Evolutionary conservation across 2,329 filamentous ascomycete species (phyloP), one percentile per base, ranked within the genome.

Genomic region (Alternaria ventricosa): DNA sequence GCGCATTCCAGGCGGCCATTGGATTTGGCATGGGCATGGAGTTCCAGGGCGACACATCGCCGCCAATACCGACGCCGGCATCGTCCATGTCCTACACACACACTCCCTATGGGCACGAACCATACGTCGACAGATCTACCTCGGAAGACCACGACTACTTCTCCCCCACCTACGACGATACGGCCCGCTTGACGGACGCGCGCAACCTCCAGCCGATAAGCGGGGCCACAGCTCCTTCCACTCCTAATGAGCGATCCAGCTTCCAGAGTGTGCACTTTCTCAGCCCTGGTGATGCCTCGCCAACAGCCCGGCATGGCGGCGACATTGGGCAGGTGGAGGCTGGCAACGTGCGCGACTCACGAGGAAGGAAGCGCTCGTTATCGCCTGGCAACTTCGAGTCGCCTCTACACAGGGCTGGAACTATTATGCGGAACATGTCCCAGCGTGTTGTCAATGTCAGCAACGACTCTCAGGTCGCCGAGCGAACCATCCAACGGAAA

Each of bases 371-470:
- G 60, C 77, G 82, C 49, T 85, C 84, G 8, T 75, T 84, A 18
- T 85, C 84, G 47, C 81, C 84, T 12, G 78, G 79, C 41, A 75
- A 78, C 18, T 75, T 79, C 15, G 81, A 81, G 41, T 85, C 84
- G 43, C 82, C 84, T 22, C 76, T 87, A 50, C 78, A 80, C 49
- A 78, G 85, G 60, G 85, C 84, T 43, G 81, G 83, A 23, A 85
- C 83, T 63, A 83, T 87, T 74, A 76, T 86, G 75, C 80, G 84
- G 67, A 89, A 89, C 70, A 97, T 99, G 89, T 98, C 96, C 30
- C 94, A 97, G 82, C 93, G 96, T 83, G 94, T 99, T 60, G 96
- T 99, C 75, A 98, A 98, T 76, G 88, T 99, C 72, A 97, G 94
- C 81, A 97, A 97, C 76, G 96, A 98, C 74, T 91, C 90, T 5